Conservation (phyloP, 441 rosid species). For the Populus hybrid region DNA sequence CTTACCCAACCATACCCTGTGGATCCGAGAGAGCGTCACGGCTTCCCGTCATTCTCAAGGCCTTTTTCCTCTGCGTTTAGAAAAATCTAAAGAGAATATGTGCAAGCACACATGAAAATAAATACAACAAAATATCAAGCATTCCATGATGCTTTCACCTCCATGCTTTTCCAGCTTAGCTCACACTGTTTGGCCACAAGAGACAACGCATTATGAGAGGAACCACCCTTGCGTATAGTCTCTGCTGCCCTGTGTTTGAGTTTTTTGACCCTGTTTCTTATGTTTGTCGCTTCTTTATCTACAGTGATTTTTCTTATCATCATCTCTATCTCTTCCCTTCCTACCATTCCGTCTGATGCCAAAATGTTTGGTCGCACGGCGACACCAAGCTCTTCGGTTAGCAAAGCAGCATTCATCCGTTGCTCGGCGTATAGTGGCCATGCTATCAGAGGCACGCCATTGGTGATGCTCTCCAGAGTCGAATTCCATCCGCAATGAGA, state of each 20-base stretch:
- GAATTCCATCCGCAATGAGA: conserved; percentile 70
- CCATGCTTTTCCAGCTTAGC: neutral
- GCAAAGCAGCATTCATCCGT: conserved; percentile 42
- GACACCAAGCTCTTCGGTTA: conserved; percentile 34
- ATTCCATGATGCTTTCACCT: neutral
- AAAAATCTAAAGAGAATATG: no score
- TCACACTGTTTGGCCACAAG: conserved; percentile 17
- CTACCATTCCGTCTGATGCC: conserved; percentile 17
- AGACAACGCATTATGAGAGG: conserved; percentile 29
- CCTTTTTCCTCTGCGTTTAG: no score
- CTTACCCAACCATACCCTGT: no score
- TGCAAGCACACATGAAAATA: no score
- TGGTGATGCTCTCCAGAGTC: conserved; percentile 38
- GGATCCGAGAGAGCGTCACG: no score
- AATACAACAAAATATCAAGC: neutral
- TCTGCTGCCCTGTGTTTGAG: conserved; percentile 17
- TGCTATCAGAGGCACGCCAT: conserved; percentile 52
- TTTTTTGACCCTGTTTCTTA: conserved; percentile 21
- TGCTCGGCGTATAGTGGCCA: conserved; percentile 66
- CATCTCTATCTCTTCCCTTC: conserved; percentile 30
- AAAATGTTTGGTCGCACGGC: conserved; percentile 31
- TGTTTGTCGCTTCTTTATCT: conserved; percentile 3
- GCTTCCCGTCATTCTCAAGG: no score
- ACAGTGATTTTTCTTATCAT: conserved; percentile 28
- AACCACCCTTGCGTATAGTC: conserved; percentile 23